Evolutionary conservation across 2,329 filamentous ascomycete genomes (phyloP).

Genomic region (Phoma sp.): DNA sequence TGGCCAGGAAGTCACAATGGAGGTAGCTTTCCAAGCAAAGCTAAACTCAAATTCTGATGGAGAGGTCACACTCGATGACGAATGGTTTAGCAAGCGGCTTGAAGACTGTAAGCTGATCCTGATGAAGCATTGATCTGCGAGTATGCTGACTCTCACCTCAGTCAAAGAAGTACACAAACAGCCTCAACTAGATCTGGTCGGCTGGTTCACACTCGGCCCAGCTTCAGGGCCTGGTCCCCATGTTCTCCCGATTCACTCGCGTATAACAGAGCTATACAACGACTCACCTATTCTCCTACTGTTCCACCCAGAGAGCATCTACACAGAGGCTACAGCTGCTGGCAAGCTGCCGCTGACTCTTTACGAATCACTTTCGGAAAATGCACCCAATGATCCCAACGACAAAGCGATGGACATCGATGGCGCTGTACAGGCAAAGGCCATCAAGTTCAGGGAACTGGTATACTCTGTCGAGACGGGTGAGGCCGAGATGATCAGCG

Average conservation of each 20-base stretch:
- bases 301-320: slow-evolving; percentile 74
- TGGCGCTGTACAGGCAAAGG: slow-evolving; percentile 60
- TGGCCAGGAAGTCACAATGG: slow-evolving; percentile 87
- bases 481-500: slow-evolving; percentile 96
- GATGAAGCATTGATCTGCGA: not conserved
- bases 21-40: slow-evolving; percentile 89
- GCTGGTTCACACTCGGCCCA: slow-evolving; percentile 86
- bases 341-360: slow-evolving; percentile 89
- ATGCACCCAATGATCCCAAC: slow-evolving; percentile 39
- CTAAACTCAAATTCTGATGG: slow-evolving; percentile 56
- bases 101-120: slow-evolving; percentile 74
- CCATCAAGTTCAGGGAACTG: slow-evolving; percentile 80
- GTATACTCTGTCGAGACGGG: slow-evolving; percentile 90
- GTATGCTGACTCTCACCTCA: slow-evolving; percentile 46
- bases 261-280: slow-evolving; percentile 77
- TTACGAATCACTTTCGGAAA: slow-evolving; percentile 75
- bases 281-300: slow-evolving; percentile 88
- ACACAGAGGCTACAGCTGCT: slow-evolving; percentile 64
- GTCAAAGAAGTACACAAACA: slow-evolving; percentile 89
- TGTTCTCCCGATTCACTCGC: slow-evolving; percentile 77
- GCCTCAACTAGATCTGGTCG: slow-evolving; percentile 80
- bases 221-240: slow-evolving; percentile 72
- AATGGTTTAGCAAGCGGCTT: slow-evolving; percentile 79
- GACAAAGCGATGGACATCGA: slow-evolving; percentile 66
- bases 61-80: slow-evolving; percentile 68